A percentile compares a stretch with the other conserved stretches of the same genome.
phyloP scores from a whole-genome alignment of 176 grass and related monocot species.

The Hyparrhenia diplandra region DNA sequence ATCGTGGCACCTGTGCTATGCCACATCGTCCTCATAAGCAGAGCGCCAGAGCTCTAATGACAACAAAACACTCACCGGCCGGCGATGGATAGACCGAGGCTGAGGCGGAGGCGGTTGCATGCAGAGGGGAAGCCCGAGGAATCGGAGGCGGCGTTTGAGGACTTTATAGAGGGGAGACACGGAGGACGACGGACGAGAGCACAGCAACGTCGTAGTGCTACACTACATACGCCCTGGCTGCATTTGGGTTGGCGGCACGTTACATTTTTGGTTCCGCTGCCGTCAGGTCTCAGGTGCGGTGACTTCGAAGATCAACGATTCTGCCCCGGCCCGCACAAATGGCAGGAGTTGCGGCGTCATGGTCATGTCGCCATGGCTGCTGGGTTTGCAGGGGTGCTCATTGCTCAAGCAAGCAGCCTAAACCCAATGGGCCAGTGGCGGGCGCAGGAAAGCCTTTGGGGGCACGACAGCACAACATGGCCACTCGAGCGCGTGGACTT shows the following conservation, averaged over 20 bases:
- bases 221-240: not conserved
- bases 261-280: not conserved
- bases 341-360: not conserved
- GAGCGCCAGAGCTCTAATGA: not conserved
- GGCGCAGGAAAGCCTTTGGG: slow-evolving; percentile 20
- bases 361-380: slow-evolving; percentile 4
- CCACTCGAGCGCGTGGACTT: not conserved
- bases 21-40: not conserved
- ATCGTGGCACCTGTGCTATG: not conserved
- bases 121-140: not conserved
- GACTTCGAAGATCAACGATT: slow-evolving; percentile 46
- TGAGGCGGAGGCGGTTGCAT: too few species aligned
- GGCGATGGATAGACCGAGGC: not conserved
- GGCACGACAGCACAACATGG: slow-evolving; percentile 5
- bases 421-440: not conserved
- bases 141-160: not conserved
- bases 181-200: not conserved
- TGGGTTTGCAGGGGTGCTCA: not conserved
- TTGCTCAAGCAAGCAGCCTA: not conserved
- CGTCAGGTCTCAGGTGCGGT: not conserved
- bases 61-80: not conserved
- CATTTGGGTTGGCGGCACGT: slow-evolving; percentile 8
- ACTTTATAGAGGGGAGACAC: slow-evolving; percentile 14
- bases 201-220: not conserved
- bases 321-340: not conserved